phyloP scores from a whole-genome alignment of 371 early-diverging fungal species.

The Mucor lusitanicus region DNA sequence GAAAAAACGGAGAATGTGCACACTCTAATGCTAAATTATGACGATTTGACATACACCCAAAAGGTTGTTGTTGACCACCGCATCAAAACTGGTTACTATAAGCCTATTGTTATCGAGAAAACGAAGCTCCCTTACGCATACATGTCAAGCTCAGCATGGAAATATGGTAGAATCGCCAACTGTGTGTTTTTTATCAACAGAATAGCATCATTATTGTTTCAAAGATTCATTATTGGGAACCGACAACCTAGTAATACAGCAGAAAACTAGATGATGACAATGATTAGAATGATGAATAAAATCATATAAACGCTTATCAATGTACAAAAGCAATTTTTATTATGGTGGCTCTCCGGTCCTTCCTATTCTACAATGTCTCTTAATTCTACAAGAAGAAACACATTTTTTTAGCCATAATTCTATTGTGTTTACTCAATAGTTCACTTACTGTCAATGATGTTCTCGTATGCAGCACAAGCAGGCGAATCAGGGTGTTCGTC shows the following conservation, averaged over 20 bases:
- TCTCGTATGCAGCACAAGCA: conserved; percentile 75
- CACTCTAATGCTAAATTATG: not conserved
- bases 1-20: not conserved
- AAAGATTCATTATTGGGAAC: not conserved
- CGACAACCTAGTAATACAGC: not conserved
- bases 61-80: not conserved
- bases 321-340: too few relatives aligned
- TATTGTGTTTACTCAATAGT: not conserved
- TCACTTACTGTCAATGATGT: conserved; percentile 64
- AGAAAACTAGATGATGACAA: too few relatives aligned
- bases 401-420: not conserved
- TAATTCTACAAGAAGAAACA: conserved; percentile 6
- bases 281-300: too few relatives aligned
- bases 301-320: too few relatives aligned
- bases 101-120: not conserved
- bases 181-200: not conserved
- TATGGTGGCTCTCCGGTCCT: too few relatives aligned
- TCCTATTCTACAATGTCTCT: conserved; percentile 15
- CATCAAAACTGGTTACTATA: not conserved
- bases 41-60: not conserved
- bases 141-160: not conserved
- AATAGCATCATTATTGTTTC: not conserved
- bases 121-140: not conserved
- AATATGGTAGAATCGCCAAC: not conserved
- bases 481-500: conserved; percentile 89